A percentile compares a stretch with the other conserved stretches of the same genome.
Conservation (phyloP, 1,284 basidiomycete genomes). For the Chondrostereum purpureum region DNA sequence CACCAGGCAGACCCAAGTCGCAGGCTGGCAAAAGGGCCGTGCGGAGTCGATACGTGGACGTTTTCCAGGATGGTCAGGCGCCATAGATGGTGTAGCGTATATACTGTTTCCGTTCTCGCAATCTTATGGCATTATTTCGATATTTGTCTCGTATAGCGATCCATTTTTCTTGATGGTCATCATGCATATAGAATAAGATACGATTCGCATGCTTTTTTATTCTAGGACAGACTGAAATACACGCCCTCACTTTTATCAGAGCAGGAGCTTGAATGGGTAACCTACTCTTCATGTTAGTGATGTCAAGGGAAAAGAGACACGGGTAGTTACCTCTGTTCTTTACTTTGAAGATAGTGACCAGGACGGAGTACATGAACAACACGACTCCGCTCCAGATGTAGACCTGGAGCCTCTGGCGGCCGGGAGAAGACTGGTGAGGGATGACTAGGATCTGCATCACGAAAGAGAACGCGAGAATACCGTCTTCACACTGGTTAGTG, state of each 20-base stretch:
- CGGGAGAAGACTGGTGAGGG: slow-evolving; percentile 71
- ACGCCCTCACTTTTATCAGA: too few species aligned
- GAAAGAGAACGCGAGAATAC: slow-evolving; percentile 74
- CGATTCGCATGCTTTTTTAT: too few species aligned
- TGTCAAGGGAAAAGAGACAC: slow-evolving; percentile 5
- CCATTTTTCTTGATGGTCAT: neutral
- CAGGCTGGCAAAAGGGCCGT: slow-evolving; percentile 66
- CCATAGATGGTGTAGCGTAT: slow-evolving; percentile 17
- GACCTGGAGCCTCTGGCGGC: slow-evolving; percentile 77
- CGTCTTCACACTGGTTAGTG: slow-evolving; percentile 50
- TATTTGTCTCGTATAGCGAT: slow-evolving; percentile 5
- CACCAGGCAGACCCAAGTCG: slow-evolving; percentile 53
- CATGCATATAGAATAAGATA: too few species aligned
- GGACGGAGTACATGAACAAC: slow-evolving; percentile 81
- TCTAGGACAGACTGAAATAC: too few species aligned
- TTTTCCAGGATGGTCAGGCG: slow-evolving; percentile 56
- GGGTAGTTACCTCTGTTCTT: slow-evolving; percentile 78
- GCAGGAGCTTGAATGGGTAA: slow-evolving; percentile 74
- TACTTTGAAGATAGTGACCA: slow-evolving; percentile 85
- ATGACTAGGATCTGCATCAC: slow-evolving; percentile 80
- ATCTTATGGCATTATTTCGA: slow-evolving; percentile 12
- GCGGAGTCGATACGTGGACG: slow-evolving; percentile 80
- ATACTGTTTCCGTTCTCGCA: neutral
- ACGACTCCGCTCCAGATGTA: slow-evolving; percentile 87
- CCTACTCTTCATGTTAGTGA: slow-evolving; percentile 30